phyloP scores from a whole-genome alignment of 495 filamentous ascomycete species.

The Amphirosellinia nigrospora region DNA sequence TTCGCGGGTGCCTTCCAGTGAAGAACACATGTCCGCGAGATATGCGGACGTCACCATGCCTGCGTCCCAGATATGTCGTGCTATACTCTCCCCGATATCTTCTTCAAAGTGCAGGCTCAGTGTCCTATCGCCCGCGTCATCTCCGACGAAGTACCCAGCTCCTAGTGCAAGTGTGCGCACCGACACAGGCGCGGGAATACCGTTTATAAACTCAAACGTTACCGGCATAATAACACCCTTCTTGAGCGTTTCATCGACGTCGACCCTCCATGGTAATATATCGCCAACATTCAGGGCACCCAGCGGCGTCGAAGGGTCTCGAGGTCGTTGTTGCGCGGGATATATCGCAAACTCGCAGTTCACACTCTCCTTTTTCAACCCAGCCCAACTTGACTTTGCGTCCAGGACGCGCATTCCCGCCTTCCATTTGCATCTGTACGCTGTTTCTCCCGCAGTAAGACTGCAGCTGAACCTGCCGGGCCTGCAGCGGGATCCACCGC shows the following conservation, averaged over 20 bases:
- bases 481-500: conserved; percentile 48
- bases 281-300: conserved; percentile 40
- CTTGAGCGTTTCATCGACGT: conserved; percentile 17
- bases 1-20: conserved; percentile 13
- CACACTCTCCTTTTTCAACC: conserved; percentile 25
- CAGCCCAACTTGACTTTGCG: conserved; percentile 39
- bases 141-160: conserved; percentile 28
- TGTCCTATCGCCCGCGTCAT: conserved; percentile 14
- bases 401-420: conserved; percentile 52
- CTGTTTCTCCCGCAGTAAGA: neutral
- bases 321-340: conserved; percentile 33
- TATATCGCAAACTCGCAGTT: conserved; percentile 46
- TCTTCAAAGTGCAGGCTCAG: conserved; percentile 66
- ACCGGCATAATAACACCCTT: conserved; percentile 47
- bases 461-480: conserved; percentile 14
- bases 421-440: conserved; percentile 38
- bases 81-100: conserved; percentile 94
- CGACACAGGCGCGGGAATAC: conserved; percentile 36
- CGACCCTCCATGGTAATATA: conserved; percentile 33
- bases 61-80: conserved; percentile 88
- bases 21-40: conserved; percentile 41
- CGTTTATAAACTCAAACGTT: conserved; percentile 41
- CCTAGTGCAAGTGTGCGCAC: conserved; percentile 46
- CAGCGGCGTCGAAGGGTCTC: conserved; percentile 20
- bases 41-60: conserved; percentile 47